Evolutionary conservation across 768 basidiomycete genomes (phyloP).

Genomic region (Naganishia vaughanmartiniae): DNA sequence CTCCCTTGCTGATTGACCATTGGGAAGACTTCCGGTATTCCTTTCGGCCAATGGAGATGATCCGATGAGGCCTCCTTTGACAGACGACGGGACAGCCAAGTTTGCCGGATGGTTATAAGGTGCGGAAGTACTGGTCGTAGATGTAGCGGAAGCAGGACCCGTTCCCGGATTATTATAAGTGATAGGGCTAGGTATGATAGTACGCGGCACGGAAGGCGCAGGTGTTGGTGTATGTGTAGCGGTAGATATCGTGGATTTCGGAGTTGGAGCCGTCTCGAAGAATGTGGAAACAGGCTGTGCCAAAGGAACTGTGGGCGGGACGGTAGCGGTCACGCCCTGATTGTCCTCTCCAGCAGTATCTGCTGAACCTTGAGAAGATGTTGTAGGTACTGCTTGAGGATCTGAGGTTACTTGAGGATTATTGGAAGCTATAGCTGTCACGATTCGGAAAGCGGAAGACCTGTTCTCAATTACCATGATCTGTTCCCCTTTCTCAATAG

Average conservation of each 20-base stretch:
- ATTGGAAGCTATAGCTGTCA: not conserved
- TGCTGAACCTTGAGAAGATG: not conserved
- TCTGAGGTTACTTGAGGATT: not conserved
- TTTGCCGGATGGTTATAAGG: not conserved
- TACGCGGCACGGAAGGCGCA: constrained; percentile 5
- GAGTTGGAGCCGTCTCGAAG: constrained; percentile 18
- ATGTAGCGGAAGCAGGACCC: not conserved
- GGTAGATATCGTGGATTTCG: constrained; percentile 34
- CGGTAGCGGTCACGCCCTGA: not conserved
- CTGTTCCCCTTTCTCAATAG: constrained; percentile 75
- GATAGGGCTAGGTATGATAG: constrained; percentile 11
- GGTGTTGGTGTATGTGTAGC: constrained; percentile 25
- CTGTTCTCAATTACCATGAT: constrained; percentile 66
- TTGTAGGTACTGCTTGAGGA: not conserved
- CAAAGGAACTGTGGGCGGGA: constrained; percentile 23
- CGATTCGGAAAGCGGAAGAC: too few species aligned
- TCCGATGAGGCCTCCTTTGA: not conserved
- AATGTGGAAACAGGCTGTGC: constrained; percentile 11
- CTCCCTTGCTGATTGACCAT: not conserved
- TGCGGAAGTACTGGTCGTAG: not conserved
- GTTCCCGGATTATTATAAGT: constrained; percentile 15
- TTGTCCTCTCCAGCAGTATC: not conserved
- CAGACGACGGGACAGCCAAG: not conserved
- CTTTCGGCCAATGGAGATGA: constrained; percentile 6
- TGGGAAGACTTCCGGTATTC: not conserved